Conservation (phyloP, 345 rosid species). For the Isatis tinctoria region DNA sequence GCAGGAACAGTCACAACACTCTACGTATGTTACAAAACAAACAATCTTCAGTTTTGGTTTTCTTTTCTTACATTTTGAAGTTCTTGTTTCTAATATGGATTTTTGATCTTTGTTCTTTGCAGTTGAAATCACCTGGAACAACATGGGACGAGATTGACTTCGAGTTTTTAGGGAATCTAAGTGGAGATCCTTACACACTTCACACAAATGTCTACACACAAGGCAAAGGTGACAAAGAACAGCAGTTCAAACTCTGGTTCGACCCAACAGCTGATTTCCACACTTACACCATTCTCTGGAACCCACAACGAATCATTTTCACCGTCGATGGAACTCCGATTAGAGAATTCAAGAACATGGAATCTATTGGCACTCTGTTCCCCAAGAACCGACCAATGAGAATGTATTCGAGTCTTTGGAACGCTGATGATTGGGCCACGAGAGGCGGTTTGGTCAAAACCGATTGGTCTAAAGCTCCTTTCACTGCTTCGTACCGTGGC, state of each 20-base stretch:
- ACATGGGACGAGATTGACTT: conserved; percentile 71
- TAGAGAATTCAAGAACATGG: conserved; percentile 61
- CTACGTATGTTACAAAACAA: conserved; percentile 36
- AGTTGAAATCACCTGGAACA: conserved; percentile 61
- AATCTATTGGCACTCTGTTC: conserved; percentile 43
- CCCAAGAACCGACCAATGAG: conserved; percentile 55
- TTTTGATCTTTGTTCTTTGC: not conserved
- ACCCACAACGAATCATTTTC: conserved; percentile 54
- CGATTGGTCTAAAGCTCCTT: conserved; percentile 58
- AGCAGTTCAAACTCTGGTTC: conserved; percentile 66
- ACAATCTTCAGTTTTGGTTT: not conserved
- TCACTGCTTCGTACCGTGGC: conserved; percentile 53
- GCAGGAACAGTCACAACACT: conserved; percentile 60
- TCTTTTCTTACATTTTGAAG: not conserved
- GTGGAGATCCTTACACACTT: conserved; percentile 64
- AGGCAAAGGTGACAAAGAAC: conserved; percentile 64
- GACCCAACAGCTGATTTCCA: conserved; percentile 58
- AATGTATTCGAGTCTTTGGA: conserved; percentile 59
- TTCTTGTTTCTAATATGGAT: not conserved
- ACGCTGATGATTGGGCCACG: conserved; percentile 64
- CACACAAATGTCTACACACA: conserved; percentile 57
- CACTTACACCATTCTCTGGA: conserved; percentile 59
- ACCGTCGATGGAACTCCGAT: conserved; percentile 55
- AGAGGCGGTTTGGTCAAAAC: conserved; percentile 60
- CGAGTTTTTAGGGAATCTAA: conserved; percentile 58